Base-by-base conservation (phyloP, 1,139 yeast species). In the Protomyces inundatus region DNA sequence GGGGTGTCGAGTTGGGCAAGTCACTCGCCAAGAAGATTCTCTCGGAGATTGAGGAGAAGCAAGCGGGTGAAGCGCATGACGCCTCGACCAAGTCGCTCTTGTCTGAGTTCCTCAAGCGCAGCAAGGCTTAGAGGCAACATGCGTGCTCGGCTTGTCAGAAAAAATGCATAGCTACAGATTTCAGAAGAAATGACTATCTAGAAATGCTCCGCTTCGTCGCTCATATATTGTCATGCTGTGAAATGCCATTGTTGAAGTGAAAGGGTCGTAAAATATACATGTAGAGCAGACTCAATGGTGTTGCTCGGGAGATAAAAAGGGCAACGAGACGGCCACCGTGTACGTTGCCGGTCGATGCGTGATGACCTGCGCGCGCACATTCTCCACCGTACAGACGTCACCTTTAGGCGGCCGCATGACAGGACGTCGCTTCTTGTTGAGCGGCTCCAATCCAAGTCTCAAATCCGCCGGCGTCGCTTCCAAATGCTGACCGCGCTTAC, bases 1-100 rank as follows among this genome's bases (percentile, higher is more conserved):
- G 98, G 97, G 98, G 98, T 79, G 98, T 93, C 73, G 98, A 93
- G 81, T 87, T 93, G 73, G 98, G 98, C 77, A 93, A 93, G 82
- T 95, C 88, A 64, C 84, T 93, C 75, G 98, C 98, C 75, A 93
- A 93, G 86, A 95, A 83, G 68, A 93, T 93, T 74, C 95, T 95
- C 71, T 82, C 83, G 72, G 97, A 93, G 80, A 85, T 93, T 75
- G 86, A 87, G 69, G 84, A 82, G 74, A 73, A 79, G 64, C 75
- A 77, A 58, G 78, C 80, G 59, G 86, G 88, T 66, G 73, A 79
- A 53, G 74, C 84, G 67, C 98, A 93, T 77, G 98, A 93, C 75
- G 86, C 87, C 52, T 88, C 96, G 63, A 93, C 98, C 72, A 88
- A 87, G 75, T 90, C 88, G 68, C 84, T 93, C 79, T 90, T 93